Evolutionary conservation across 371 early-diverging fungal species (phyloP).

Genomic region (Conidiobolus incongruus): DNA sequence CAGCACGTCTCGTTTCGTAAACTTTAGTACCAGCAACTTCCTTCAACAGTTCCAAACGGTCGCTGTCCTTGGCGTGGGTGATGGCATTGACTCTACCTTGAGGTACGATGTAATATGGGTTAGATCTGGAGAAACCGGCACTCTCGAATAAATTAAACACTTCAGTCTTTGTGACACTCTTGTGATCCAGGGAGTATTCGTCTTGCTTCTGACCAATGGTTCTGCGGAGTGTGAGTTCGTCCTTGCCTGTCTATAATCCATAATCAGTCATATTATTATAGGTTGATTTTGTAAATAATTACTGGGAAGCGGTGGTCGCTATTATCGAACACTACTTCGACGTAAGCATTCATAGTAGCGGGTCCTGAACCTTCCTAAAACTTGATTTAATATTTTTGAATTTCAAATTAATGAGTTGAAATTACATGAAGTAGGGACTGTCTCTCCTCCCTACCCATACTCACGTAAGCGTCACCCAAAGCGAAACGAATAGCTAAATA

Average conservation of each 20-base stretch:
- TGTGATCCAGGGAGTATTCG: constrained; percentile 91
- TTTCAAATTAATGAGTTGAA: neutral
- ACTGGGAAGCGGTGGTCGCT: constrained; percentile 83
- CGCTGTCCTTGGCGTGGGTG: constrained; percentile 81
- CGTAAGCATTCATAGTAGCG: constrained; percentile 85
- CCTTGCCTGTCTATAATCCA: constrained; percentile 15
- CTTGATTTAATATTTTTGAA: constrained; percentile 9
- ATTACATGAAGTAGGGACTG: constrained; percentile 78
- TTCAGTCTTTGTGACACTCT: constrained; percentile 72
- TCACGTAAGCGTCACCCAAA: constrained; percentile 84
- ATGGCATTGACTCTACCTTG: constrained; percentile 89
- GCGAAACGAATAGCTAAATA: constrained; percentile 86
- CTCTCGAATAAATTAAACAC: constrained; percentile 86
- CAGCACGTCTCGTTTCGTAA: constrained; percentile 87
- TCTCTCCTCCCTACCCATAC: constrained; percentile 79
- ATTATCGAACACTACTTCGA: constrained; percentile 97
- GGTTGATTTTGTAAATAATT: no score
- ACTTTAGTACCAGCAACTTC: constrained; percentile 96
- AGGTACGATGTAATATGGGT: constrained; percentile 98
- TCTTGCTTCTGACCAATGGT: constrained; percentile 92
- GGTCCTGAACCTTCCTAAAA: constrained; percentile 83
- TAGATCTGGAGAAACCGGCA: constrained; percentile 94
- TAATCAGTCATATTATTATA: neutral
- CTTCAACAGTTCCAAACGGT: constrained; percentile 80
- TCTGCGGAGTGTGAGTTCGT: constrained; percentile 71